Evolutionary conservation across 768 basidiomycete genomes (phyloP), one percentile per base, ranked within the genome.

Genomic region (Hericium alpestre): DNA sequence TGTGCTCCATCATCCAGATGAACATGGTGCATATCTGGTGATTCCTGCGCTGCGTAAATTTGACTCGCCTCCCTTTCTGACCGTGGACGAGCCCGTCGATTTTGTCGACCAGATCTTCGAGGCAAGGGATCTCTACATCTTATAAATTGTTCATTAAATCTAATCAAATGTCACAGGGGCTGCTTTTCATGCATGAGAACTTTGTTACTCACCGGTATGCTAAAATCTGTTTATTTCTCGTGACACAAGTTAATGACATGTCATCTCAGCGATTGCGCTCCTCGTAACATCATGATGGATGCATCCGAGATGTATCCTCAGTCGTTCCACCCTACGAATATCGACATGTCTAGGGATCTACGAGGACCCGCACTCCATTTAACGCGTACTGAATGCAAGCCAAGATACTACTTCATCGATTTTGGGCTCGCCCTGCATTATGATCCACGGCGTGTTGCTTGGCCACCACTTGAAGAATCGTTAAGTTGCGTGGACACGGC

Each of bases 61-160:
- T 51, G 38, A 67, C 38, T 59, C 67, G 6, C 72, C 71, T 0
- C 59, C 41, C 0, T 70, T 74, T 50, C 55, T 64, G n/a, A 72
- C 69, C 0, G 50, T 72, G 2, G 71, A 73, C 1, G 73, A 74
- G 61, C 65, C 61, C 0, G 49, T 74, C 1, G 67, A 65, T 11
- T 72, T 65, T 51, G 55, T 70, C 20, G 38, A 58, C 0, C 71
- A 74, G 55, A 37, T 72, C 0, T 63, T 75, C 23, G 71, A 73
- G 66, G 73, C 70, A 16, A 2, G 41, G 25, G 25, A 25, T 25
- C 25, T 51, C 16, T 18, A 43, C 15, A 11, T 2, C 25, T 25
- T 4, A 25, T 25, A 25, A 25, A 25, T 25, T 25, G 25, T 25
- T 25, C 25, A 41, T 41, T 13, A 41, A 25, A 25, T 25, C 25